Conservation (phyloP, 345 rosid species). For the Brassica rapa region DNA sequence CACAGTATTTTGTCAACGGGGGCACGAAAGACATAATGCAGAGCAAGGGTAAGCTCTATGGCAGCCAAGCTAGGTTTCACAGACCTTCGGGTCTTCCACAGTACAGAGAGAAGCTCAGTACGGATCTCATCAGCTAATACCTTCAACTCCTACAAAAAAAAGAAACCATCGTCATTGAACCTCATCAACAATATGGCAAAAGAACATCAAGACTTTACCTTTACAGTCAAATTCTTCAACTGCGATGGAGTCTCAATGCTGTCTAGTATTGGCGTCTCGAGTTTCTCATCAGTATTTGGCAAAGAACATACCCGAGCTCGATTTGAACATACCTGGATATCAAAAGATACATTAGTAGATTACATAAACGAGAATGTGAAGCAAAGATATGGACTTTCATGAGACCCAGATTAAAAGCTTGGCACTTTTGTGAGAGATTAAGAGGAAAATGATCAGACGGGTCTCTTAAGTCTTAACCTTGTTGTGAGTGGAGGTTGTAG, state of each 20-base stretch:
- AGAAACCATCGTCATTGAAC: constrained; percentile 7
- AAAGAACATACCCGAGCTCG: constrained; percentile 49
- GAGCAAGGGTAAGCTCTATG: constrained; percentile 78
- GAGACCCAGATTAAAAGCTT: background rate
- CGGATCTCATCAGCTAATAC: constrained; percentile 72
- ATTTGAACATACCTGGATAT: constrained; percentile 48
- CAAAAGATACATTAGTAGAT: constrained; percentile 28
- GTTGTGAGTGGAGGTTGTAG: constrained; percentile 34
- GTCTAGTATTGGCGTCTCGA: constrained; percentile 76
- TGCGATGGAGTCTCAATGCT: constrained; percentile 73
- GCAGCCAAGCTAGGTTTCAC: constrained; percentile 71
- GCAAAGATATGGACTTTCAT: background rate
- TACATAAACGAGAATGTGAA: constrained; percentile 13
- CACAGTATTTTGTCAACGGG: constrained; percentile 86
- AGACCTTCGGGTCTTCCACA: constrained; percentile 51
- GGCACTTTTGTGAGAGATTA: constrained; percentile 6
- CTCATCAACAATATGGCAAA: constrained; percentile 2
- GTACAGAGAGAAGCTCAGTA: constrained; percentile 52
- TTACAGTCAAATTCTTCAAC: constrained; percentile 64
- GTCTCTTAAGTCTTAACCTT: constrained; percentile 45
- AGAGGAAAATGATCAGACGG: background rate
- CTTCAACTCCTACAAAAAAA: constrained; percentile 66
- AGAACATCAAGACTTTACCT: constrained; percentile 50
- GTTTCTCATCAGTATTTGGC: constrained; percentile 67
- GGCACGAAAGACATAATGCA: constrained; percentile 83